Conservation (phyloP, 2,329 filamentous ascomycete genomes). For the Pseudogymnoascus destructans region DNA sequence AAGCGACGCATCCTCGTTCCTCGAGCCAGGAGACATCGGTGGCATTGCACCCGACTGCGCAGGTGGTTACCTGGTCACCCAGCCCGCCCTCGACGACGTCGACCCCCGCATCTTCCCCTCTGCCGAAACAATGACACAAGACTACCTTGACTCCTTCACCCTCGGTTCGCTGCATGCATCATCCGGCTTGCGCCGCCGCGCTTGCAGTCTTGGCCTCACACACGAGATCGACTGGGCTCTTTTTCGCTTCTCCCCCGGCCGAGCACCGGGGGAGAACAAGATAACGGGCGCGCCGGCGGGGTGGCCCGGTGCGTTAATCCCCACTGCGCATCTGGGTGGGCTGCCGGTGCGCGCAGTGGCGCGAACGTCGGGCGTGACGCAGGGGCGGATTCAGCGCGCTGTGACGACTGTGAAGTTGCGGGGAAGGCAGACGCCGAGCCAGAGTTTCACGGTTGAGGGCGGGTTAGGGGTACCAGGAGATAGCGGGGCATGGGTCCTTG, state of each 20-base stretch:
- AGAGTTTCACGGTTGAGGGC: slow-evolving; percentile 49
- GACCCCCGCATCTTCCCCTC: slow-evolving; percentile 67
- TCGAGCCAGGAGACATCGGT: slow-evolving; percentile 49
- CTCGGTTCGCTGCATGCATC: slow-evolving; percentile 80
- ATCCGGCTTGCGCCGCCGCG: slow-evolving; percentile 71
- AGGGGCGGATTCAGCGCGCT: slow-evolving; percentile 61
- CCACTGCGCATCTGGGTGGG: slow-evolving; percentile 51
- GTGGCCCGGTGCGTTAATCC: slow-evolving; percentile 46
- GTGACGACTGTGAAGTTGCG: slow-evolving; percentile 80
- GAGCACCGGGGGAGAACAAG: slow-evolving; percentile 58
- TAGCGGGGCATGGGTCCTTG: slow-evolving; percentile 85
- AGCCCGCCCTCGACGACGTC: slow-evolving; percentile 82
- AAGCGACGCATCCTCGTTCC: slow-evolving; percentile 37
- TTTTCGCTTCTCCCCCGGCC: slow-evolving; percentile 62
- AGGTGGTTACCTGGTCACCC: slow-evolving; percentile 70
- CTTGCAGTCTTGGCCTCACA: slow-evolving; percentile 49
- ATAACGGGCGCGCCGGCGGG: slow-evolving; percentile 32
- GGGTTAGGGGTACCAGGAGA: slow-evolving; percentile 65
- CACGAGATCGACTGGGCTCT: slow-evolving; percentile 96
- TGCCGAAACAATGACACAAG: slow-evolving; percentile 57
- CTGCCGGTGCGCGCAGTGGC: slow-evolving; percentile 78
- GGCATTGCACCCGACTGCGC: slow-evolving; percentile 61
- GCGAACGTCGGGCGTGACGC: slow-evolving; percentile 71
- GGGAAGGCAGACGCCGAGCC: slow-evolving; percentile 67
- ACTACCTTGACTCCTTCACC: slow-evolving; percentile 69